Conservation (phyloP, 129 eudicot genomes). For the Artemisia annua region DNA sequence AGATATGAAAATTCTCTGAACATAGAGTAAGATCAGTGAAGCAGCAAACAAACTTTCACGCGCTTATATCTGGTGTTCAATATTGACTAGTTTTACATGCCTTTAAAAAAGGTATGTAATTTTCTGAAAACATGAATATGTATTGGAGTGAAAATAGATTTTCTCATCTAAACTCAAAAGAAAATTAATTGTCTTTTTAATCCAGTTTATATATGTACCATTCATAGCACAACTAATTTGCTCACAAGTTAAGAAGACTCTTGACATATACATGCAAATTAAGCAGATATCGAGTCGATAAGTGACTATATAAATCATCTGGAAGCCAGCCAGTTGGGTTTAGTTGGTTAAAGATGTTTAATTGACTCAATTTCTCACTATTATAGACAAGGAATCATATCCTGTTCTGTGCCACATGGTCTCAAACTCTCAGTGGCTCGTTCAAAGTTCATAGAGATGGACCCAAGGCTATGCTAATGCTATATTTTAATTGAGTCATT, state of each 20-base stretch:
- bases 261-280: neutral
- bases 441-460: no score
- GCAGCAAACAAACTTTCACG: neutral
- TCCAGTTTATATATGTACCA: neutral
- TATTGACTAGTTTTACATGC: neutral
- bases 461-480: no score
- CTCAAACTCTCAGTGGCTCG: no score
- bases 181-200: neutral
- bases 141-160: neutral
- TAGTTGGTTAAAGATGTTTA: neutral
- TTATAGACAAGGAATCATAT: no score
- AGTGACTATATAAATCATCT: no score
- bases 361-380: no score
- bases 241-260: no score
- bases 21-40: neutral
- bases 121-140: neutral
- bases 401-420: no score
- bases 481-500: no score
- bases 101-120: neutral
- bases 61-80: neutral
- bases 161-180: neutral
- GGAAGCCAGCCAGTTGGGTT: neutral
- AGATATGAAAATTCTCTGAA: neutral
- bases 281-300: neutral
- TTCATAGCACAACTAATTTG: neutral